Percentiles rank a stretch among this genome's conserved stretches.
phyloP scores from a whole-genome alignment of 257 asterid species.

The Datura wrightii region DNA sequence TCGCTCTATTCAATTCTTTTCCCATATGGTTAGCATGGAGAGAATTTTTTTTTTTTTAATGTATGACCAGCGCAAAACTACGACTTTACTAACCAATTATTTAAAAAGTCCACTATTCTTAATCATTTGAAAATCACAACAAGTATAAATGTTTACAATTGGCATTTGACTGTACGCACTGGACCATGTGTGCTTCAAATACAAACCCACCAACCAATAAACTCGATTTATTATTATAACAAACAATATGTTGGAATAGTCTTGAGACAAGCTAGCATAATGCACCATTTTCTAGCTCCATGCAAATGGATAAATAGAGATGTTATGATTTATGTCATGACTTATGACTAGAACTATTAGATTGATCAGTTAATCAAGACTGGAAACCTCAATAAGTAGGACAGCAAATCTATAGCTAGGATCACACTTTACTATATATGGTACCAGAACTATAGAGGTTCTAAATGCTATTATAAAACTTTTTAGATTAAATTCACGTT shows the following conservation, averaged over 20 bases:
- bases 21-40: neutral
- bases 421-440: neutral
- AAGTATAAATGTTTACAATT: neutral
- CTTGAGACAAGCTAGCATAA: neutral
- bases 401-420: neutral
- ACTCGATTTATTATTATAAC: neutral
- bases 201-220: neutral
- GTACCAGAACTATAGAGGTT: neutral
- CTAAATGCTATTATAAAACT: neutral
- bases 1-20: neutral
- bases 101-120: neutral
- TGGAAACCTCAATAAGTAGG: neutral
- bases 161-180: neutral
- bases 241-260: neutral
- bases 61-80: neutral
- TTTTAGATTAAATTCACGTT: too few species aligned
- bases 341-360: neutral
- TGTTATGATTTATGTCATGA: neutral
- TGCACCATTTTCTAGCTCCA: slow-evolving; percentile 3
- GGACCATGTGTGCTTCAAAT: slow-evolving; percentile 8
- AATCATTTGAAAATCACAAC: slow-evolving; percentile 11
- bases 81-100: neutral
- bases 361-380: neutral
- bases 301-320: neutral
- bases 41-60: neutral